Base-by-base conservation (phyloP, 1,284 basidiomycete genomes). In the Pulchroboletus neoregius region DNA sequence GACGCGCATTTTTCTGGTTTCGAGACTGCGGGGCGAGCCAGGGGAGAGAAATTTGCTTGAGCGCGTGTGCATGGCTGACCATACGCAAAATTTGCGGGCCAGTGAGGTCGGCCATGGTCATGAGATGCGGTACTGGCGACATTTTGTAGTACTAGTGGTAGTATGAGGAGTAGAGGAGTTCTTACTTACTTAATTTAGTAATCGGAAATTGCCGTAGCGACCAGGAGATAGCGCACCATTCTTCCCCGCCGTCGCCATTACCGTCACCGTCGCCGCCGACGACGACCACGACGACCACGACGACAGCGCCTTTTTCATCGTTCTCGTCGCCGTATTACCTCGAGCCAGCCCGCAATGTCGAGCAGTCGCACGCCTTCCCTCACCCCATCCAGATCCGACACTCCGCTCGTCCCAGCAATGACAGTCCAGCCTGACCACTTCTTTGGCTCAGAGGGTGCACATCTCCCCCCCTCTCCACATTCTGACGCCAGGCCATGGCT, bases 71-170 rank as follows among this genome's bases (percentile, higher is more conserved):
- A 57, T 87, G 84, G 2, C 65, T 56, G 24, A 93, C 59, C 22
- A 88, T 59, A 11, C 78, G 75, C 39, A 73, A 62, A 33, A 94
- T 89, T 61, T 94, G 87, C 1, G 74, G 72, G 7, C 78, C 79
- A 27, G 74, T 75, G 18, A 94, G 77, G 72, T 94, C 91, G 9
- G 91, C 92, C 51, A 94, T 73, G 7, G 87, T 87, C 78, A 94
- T 81, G 0, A 94, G 71, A 63, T 88, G 88, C 1, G 86, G 87
- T 32, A 80, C 71, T 11, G 58, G 46, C 13, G 65, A 46, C 68
- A 70, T 20, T 20, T 20, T 20, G 20, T 20, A 20, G 20, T 67
- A 11, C 20, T 46, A 26, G 9, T 35, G 9, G 36, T 18, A 43
- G 42, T 28, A n/a, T 8, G 22, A 37, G 22, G 16, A 30, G 20